phyloP scores from a whole-genome alignment of 2,329 filamentous ascomycete species.

The Fusarium caatingaense region DNA sequence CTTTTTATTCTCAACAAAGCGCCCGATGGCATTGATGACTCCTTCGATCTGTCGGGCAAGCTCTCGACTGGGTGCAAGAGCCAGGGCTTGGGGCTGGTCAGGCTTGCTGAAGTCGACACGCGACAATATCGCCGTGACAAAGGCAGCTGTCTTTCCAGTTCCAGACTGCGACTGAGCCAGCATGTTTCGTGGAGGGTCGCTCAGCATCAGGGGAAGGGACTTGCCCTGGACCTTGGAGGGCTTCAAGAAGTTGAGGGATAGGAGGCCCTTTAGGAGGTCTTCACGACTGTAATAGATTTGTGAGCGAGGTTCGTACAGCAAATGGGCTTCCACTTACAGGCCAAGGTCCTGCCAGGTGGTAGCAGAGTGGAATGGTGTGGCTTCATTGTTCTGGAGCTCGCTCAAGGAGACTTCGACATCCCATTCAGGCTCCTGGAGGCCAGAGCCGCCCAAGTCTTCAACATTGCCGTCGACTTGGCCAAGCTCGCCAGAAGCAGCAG shows the following conservation, averaged over 20 bases:
- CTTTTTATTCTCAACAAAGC: slow-evolving; percentile 80
- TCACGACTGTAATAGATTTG: slow-evolving; percentile 48
- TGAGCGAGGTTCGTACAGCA: slow-evolving; percentile 7
- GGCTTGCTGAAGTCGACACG: slow-evolving; percentile 80
- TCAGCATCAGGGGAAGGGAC: slow-evolving; percentile 88
- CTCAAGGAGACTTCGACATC: slow-evolving; percentile 94
- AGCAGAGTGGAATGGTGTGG: slow-evolving; percentile 88
- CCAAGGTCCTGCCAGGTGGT: slow-evolving; percentile 87
- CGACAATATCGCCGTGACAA: slow-evolving; percentile 90
- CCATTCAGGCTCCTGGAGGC: slow-evolving; percentile 77
- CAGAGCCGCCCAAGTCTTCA: slow-evolving; percentile 59
- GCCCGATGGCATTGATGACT: slow-evolving; percentile 85
- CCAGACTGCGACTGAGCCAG: slow-evolving; percentile 99
- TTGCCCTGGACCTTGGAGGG: slow-evolving; percentile 98
- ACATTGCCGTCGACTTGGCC: slow-evolving; percentile 54
- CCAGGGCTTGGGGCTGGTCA: slow-evolving; percentile 82
- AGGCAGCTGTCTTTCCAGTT: slow-evolving; percentile 97
- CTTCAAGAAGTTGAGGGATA: slow-evolving; percentile 87
- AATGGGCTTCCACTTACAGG: slow-evolving; percentile 65
- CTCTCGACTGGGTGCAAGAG: slow-evolving; percentile 92
- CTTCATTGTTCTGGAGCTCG: slow-evolving; percentile 86
- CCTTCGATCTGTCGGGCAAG: slow-evolving; percentile 93
- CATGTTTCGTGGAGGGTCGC: slow-evolving; percentile 90
- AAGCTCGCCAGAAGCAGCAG: slow-evolving; percentile 42
- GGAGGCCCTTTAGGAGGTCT: slow-evolving; percentile 79